Base-by-base conservation (phyloP, 345 rosid genomes). In the Draba incana region DNA sequence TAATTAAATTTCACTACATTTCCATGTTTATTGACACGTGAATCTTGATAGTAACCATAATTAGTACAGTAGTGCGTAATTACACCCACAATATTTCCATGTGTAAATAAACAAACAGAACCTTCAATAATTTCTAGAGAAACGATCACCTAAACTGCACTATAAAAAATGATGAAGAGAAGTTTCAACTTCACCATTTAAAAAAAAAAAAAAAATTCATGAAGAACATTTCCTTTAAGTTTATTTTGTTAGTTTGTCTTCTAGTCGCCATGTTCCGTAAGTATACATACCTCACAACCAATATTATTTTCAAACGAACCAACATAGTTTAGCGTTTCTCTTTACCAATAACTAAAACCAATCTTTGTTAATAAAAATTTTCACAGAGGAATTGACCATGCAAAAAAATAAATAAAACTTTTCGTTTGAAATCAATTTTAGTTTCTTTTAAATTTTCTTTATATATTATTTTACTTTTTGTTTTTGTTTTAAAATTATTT, bases 141-240 rank as follows among this genome's bases (percentile, higher is more conserved):
- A 8, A 35, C 39, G 10, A 35, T 35, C 39, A 35, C 10, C 39
- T 24, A 23, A 24, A 41, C 3, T 58, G 11, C 11, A 41, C 3
- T 58, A 58, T 58, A 48, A 46, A 62, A 62, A 10, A 16, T 12
- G 33, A 58, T 58, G 35, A 39, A 11, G 63, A 41, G 6, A 24
- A 58, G 35, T 46, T 37, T 10, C 39, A 37, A 4, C 39, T 23
- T 39, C 63, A 58, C 48, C 48, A 39, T 41, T 41, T 3, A 12
- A 1, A 16, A 12, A 23, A 39, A 57, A 13, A 57, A 57, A 57
- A 20, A 20, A 20, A 20, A 20, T 0, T 20, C 20, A 20, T 58
- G 63, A 58, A 57, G 31, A 57, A 41, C 48, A 31, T 24, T 27
- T 58, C 63, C 12, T 42, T 58, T 10, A 41, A 58, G 35, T 33